A percentile compares a stretch with the other conserved stretches of the same genome.
phyloP scores from a whole-genome alignment of 2,329 filamentous ascomycete species.

The Calycina herbarum region DNA sequence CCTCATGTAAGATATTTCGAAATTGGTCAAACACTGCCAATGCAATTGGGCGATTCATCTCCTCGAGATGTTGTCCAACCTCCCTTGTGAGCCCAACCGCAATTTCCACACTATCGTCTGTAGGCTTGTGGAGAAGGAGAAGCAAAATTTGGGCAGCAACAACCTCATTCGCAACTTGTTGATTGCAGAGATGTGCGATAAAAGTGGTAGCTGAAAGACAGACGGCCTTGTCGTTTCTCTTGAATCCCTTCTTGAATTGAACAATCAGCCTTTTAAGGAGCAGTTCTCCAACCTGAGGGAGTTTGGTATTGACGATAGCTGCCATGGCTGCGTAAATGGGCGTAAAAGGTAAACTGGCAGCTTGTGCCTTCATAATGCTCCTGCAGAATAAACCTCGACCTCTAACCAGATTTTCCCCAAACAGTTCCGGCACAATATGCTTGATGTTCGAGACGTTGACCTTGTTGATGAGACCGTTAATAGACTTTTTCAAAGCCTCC shows the following conservation, averaged over 20 bases:
- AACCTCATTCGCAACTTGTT: constrained; percentile 94
- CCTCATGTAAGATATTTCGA: constrained; percentile 90
- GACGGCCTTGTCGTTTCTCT: constrained; percentile 94
- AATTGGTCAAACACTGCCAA: constrained; percentile 95
- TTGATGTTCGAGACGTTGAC: constrained; percentile 99
- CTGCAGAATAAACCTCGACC: constrained; percentile 91
- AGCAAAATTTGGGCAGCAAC: constrained; percentile 89
- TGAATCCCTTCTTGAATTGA: constrained; percentile 94
- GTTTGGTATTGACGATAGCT: constrained; percentile 95
- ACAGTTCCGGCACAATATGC: constrained; percentile 92
- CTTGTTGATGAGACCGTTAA: constrained; percentile 99
- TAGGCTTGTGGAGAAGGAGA: constrained; percentile 90
- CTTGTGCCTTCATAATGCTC: constrained; percentile 98
- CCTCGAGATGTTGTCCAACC: constrained; percentile 89
- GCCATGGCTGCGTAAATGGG: constrained; percentile 95
- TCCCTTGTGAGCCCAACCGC: constrained; percentile 91
- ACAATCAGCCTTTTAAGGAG: constrained; percentile 81
- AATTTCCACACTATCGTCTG: constrained; percentile 96
- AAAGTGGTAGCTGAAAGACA: constrained; percentile 93
- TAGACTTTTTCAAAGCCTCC: constrained; percentile 98
- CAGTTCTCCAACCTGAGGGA: constrained; percentile 91
- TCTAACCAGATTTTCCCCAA: constrained; percentile 89
- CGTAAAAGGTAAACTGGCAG: constrained; percentile 91
- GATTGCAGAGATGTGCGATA: constrained; percentile 91
- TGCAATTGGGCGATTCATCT: constrained; percentile 88